Conservation (phyloP, 345 rosid species). For the Salix purpurea region DNA sequence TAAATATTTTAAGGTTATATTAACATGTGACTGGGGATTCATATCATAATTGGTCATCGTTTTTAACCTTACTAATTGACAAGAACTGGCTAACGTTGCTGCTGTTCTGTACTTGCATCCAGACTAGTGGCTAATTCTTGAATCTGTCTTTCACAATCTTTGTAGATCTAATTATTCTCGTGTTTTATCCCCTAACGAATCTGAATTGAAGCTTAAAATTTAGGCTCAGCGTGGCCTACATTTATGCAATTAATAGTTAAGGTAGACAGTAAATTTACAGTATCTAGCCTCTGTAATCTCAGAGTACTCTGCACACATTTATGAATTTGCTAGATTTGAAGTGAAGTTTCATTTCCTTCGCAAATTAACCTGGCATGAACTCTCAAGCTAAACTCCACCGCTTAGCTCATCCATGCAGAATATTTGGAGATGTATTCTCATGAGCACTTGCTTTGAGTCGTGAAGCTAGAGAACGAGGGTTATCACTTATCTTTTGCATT, state of each 20-base stretch:
- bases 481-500: slow-evolving; percentile 25
- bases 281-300: background rate
- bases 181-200: background rate
- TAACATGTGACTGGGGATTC: too few relatives aligned
- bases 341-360: background rate
- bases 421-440: slow-evolving; percentile 43
- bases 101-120: background rate
- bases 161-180: background rate
- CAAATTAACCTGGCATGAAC: background rate
- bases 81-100: too few relatives aligned
- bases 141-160: background rate
- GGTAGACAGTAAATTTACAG: slow-evolving; percentile 3
- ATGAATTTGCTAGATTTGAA: slow-evolving; percentile 12
- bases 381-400: background rate
- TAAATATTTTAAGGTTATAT: too few relatives aligned
- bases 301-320: slow-evolving; percentile 9
- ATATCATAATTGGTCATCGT: background rate
- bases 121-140: background rate
- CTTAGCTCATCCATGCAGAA: slow-evolving; percentile 19
- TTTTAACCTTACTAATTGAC: background rate
- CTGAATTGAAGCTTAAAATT: background rate
- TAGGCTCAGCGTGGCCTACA: background rate
- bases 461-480: slow-evolving; percentile 17
- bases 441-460: slow-evolving; percentile 12
- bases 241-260: background rate